These are phyloP conservation scores for Cutaneotrichosporon dermatis DNA, from an alignment of 1,284 basidiomycete species.

Conservation along the genomic window DNA sequence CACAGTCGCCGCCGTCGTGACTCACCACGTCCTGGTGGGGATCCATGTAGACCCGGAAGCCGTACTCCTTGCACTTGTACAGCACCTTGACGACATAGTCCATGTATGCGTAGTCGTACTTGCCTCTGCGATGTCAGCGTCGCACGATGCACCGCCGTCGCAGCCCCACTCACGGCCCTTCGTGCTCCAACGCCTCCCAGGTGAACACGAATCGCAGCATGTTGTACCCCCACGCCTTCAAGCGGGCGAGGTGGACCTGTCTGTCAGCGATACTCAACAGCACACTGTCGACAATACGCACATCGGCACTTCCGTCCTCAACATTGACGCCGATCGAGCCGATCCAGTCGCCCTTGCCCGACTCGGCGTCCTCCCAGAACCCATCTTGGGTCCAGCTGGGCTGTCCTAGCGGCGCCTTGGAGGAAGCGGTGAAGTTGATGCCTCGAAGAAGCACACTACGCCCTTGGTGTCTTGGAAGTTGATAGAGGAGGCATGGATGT, in stretches of 20 bases:
- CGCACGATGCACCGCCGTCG: background rate
- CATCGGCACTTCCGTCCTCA: conserved; percentile 49
- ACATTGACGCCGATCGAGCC: conserved; percentile 68
- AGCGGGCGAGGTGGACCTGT: conserved; percentile 60
- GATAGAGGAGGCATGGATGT: conserved; percentile 62
- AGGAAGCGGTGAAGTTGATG: conserved; percentile 84
- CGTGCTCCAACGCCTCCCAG: conserved; percentile 92
- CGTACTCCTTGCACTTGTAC: conserved; percentile 84
- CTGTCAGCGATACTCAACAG: no score
- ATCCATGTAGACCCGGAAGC: conserved; percentile 92
- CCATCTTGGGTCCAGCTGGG: conserved; percentile 65
- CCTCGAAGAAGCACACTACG: conserved; percentile 83
- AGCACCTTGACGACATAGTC: conserved; percentile 85
- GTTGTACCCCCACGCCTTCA: conserved; percentile 93
- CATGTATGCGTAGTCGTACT: conserved; percentile 88
- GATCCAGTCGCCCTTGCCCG: conserved; percentile 61
- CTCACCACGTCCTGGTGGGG: conserved; percentile 94
- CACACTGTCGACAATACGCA: conserved; percentile 39
- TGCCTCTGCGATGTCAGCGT: conserved; percentile 57
- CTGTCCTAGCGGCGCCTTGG: conserved; percentile 72
- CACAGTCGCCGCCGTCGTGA: conserved; percentile 22
- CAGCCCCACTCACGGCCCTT: conserved; percentile 73
- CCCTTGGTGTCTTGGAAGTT: conserved; percentile 81
- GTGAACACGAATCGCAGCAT: conserved; percentile 84
- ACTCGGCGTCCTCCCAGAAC: conserved; percentile 86